phyloP scores from a whole-genome alignment of 352 stramenopile genomes.

The Phytophthora sojae region DNA sequence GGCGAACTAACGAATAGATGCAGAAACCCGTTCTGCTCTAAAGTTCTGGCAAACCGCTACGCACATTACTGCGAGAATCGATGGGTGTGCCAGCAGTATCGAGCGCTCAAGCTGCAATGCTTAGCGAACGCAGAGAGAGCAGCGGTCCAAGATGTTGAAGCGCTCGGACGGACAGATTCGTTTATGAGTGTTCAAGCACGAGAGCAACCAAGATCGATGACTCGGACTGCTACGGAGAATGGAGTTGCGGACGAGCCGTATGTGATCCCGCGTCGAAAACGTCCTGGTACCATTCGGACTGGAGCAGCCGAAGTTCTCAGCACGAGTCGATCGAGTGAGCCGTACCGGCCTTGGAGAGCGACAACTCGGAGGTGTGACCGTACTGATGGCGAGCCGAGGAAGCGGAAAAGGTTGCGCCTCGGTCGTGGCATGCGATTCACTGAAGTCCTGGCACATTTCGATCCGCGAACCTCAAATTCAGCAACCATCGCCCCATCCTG shows the following conservation, averaged over 20 bases:
- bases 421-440: conserved; percentile 22
- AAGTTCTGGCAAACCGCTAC: conserved; percentile 36
- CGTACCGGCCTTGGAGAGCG: neutral
- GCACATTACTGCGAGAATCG: conserved; percentile 50
- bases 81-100: conserved; percentile 56
- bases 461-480: conserved; percentile 1
- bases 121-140: conserved; percentile 23
- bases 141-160: neutral
- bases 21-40: conserved; percentile 57
- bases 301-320: neutral
- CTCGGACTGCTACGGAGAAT: neutral
- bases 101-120: conserved; percentile 52
- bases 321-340: neutral
- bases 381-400: neutral
- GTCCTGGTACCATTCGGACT: neutral
- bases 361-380: neutral
- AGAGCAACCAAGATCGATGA: neutral
- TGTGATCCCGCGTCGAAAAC: conserved; percentile 48
- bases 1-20: conserved; percentile 16
- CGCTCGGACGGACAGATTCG: conserved; percentile 1
- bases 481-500: conserved; percentile 1
- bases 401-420: conserved; percentile 12
- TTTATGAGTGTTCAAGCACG: neutral
- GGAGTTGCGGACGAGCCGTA: conserved; percentile 11
- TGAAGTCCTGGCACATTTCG: conserved; percentile 20